A percentile compares a stretch with the other conserved stretches of the same genome.
These are phyloP conservation scores for Dendrobium huoshanense DNA, from an alignment of 106 monocot genomes.

Conservation along the genomic window DNA sequence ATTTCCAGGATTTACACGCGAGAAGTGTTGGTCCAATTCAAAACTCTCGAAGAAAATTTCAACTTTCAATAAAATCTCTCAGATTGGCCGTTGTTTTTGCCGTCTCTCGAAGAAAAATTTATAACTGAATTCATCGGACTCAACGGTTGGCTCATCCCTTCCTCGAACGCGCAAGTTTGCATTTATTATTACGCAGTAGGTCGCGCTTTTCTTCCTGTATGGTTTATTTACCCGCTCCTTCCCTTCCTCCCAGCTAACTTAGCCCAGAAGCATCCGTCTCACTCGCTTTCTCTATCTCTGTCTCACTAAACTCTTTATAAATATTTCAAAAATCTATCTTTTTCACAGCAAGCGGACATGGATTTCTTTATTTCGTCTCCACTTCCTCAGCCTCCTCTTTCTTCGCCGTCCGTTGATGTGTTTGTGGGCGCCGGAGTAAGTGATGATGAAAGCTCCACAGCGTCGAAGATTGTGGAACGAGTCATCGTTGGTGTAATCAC, in stretches of 20 bases:
- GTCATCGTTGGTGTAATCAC: slow-evolving; percentile 33
- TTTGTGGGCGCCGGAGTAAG: background rate
- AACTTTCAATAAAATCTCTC: background rate
- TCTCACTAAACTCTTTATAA: background rate
- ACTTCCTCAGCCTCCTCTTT: background rate
- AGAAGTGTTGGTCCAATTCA: background rate
- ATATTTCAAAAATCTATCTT: background rate
- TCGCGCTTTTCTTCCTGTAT: background rate
- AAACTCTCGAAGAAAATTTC: background rate
- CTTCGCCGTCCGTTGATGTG: background rate
- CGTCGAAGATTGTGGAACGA: slow-evolving; percentile 22
- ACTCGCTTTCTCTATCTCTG: background rate
- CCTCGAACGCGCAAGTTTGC: slow-evolving; percentile 1
- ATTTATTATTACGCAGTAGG: slow-evolving; percentile 6
- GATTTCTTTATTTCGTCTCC: background rate
- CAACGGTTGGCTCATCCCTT: background rate
- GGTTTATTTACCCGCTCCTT: background rate
- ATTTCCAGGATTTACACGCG: background rate
- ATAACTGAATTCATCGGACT: background rate
- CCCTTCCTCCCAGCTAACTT: background rate
- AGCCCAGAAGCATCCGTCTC: background rate
- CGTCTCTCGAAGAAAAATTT: background rate
- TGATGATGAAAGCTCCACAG: slow-evolving; percentile 6
- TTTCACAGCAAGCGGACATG: background rate
- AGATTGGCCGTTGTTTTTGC: background rate